These are phyloP conservation scores for Phytophthora hybrid DNA, from an alignment of 352 stramenopile species.

Conservation along the genomic window DNA sequence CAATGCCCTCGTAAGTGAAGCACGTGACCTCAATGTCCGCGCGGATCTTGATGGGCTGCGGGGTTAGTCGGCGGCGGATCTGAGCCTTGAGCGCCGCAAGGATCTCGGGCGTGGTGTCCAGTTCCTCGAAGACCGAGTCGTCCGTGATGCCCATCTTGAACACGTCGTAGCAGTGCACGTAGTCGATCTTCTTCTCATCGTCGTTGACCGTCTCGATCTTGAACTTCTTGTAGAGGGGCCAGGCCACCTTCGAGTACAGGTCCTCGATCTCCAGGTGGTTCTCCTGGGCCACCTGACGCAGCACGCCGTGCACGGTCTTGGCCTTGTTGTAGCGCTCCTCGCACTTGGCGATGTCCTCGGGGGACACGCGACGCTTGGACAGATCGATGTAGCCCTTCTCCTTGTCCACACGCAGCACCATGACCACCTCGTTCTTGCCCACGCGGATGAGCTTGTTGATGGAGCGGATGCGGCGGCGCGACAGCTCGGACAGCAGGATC, in stretches of 20 bases:
- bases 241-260: conserved; percentile 94
- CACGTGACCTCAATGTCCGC: conserved; percentile 99
- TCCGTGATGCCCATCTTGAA: conserved; percentile 99
- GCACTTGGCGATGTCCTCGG: conserved; percentile 99
- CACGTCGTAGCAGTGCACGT: conserved; percentile 99
- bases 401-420: conserved; percentile 99
- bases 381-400: conserved; percentile 99
- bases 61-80: conserved; percentile 97
- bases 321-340: conserved; percentile 99
- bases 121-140: conserved; percentile 82
- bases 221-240: conserved; percentile 99
- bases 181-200: conserved; percentile 91
- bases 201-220: conserved; percentile 85
- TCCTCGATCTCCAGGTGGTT: conserved; percentile 80
- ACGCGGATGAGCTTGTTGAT: conserved; percentile 99
- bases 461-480: conserved; percentile 97
- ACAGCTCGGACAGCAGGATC: conserved; percentile 99
- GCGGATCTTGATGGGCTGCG: conserved; percentile 99
- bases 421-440: conserved; percentile 99
- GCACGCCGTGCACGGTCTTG: conserved; percentile 98
- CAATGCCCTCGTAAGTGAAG: conserved; percentile 99
- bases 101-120: conserved; percentile 92
- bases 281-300: conserved; percentile 89
- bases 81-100: conserved; percentile 94
- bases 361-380: conserved; percentile 98